Percentiles rank a stretch among this genome's conserved stretches.
These are phyloP conservation scores for Podila horticola DNA, from an alignment of 192 early-diverging fungal genomes.

Conservation along the genomic window DNA sequence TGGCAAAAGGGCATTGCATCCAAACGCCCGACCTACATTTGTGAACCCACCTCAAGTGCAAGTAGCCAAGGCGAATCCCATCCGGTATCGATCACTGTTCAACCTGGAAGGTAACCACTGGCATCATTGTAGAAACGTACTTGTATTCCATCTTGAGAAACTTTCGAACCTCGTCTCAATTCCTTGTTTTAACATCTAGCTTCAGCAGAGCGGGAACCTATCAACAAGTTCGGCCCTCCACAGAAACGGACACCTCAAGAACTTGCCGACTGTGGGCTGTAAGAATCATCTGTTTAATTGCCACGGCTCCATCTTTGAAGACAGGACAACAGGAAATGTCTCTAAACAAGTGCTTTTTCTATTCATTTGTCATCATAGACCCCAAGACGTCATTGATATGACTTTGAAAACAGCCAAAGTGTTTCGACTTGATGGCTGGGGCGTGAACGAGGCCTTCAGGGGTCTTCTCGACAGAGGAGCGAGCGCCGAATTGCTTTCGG, in stretches of 20 bases:
- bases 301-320: neutral
- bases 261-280: slow-evolving; percentile 21
- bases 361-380: slow-evolving; percentile 13
- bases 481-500: slow-evolving; percentile 24
- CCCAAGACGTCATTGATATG: slow-evolving; percentile 42
- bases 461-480: slow-evolving; percentile 57
- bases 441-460: slow-evolving; percentile 54
- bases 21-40: slow-evolving; percentile 8
- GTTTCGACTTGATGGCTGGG: slow-evolving; percentile 58
- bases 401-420: slow-evolving; percentile 22
- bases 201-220: neutral
- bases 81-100: slow-evolving; percentile 1
- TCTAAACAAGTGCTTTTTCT: neutral
- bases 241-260: neutral
- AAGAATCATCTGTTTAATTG: neutral
- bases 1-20: slow-evolving; percentile 12
- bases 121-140: neutral
- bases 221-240: slow-evolving; percentile 7
- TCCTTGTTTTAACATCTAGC: neutral
- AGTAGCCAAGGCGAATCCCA: neutral
- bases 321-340: neutral
- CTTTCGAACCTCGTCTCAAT: neutral
- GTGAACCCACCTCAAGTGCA: neutral
- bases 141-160: neutral
- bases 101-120: slow-evolving; percentile 11